A percentile compares a stretch with the other conserved stretches of the same genome.
phyloP scores from a whole-genome alignment of 352 stramenopile species.

The Pythium sukuiense region DNA sequence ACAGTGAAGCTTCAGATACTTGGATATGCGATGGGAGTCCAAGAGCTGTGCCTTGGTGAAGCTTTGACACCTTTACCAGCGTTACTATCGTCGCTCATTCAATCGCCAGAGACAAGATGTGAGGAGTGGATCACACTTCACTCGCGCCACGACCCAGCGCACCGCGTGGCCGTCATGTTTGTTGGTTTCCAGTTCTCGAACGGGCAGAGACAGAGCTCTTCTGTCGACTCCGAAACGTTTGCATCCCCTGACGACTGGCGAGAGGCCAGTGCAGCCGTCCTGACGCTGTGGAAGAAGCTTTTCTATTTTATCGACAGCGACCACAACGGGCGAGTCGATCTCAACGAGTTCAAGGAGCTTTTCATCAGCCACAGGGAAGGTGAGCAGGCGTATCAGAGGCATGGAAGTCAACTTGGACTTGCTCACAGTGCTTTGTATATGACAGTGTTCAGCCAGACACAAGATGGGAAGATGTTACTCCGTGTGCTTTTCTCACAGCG shows the following conservation, averaged over 20 bases:
- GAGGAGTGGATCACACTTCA: constrained; percentile 19
- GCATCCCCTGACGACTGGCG: constrained; percentile 15
- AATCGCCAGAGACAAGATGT: background rate
- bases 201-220: background rate
- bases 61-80: background rate
- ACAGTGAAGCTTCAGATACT: constrained; percentile 5
- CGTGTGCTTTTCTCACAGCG: constrained; percentile 26
- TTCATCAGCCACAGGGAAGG: constrained; percentile 42
- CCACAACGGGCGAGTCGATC: constrained; percentile 52
- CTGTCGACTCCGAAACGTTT: background rate
- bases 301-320: constrained; percentile 68
- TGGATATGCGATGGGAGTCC: background rate
- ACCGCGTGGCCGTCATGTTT: constrained; percentile 8
- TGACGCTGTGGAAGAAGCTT: constrained; percentile 59
- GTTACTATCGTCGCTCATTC: background rate
- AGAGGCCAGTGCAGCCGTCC: constrained; percentile 2
- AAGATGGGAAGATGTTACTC: constrained; percentile 46
- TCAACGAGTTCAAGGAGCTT: constrained; percentile 52
- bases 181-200: constrained; percentile 5
- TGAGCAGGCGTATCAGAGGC: constrained; percentile 3
- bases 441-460: constrained; percentile 37
- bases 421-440: background rate
- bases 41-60: constrained; percentile 19
- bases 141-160: constrained; percentile 3
- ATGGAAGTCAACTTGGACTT: background rate